Conservation (phyloP, 108 stramenopile genomes). For the Seminavis robusta region DNA sequence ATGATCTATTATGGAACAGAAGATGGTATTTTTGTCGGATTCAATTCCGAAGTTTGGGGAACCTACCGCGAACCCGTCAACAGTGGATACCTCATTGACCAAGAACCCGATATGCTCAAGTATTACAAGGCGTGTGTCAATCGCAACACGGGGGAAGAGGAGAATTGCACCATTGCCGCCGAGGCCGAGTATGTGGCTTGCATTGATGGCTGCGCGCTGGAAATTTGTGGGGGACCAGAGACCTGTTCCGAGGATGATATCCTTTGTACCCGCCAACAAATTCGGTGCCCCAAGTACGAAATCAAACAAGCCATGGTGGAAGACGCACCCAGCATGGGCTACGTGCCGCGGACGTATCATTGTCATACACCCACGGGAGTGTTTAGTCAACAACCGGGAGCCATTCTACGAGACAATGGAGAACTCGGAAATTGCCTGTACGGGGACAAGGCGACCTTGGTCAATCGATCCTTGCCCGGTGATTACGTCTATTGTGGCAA, state of each 20-base stretch:
- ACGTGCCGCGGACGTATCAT: slow-evolving; percentile 18
- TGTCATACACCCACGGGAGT: slow-evolving; percentile 21
- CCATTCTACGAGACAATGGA: slow-evolving; percentile 1
- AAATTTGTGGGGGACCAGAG: slow-evolving; percentile 1
- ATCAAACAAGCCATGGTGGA: too few species aligned
- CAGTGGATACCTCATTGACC: slow-evolving; percentile 11
- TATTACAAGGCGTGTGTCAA: slow-evolving; percentile 14
- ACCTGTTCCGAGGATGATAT: neutral
- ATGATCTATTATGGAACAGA: slow-evolving; percentile 27
- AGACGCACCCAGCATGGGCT: slow-evolving; percentile 18
- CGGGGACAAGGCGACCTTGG: neutral
- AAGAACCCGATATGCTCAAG: neutral
- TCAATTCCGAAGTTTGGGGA: neutral
- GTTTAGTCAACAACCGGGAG: slow-evolving; percentile 23
- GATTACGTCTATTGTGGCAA: slow-evolving; percentile 14
- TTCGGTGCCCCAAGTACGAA: slow-evolving; percentile 22
- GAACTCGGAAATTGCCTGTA: slow-evolving; percentile 1
- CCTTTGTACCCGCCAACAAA: neutral
- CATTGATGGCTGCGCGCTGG: slow-evolving; percentile 4
- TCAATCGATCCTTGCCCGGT: slow-evolving; percentile 3
- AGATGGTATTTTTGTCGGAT: slow-evolving; percentile 17
- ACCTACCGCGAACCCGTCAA: slow-evolving; percentile 16
- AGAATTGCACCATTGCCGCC: slow-evolving; percentile 3
- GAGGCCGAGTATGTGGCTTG: slow-evolving; percentile 9
- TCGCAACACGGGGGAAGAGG: neutral